These are phyloP conservation scores for Aspergillus cristatus DNA, from an alignment of 495 filamentous ascomycete genomes.

Conservation along the genomic window DNA sequence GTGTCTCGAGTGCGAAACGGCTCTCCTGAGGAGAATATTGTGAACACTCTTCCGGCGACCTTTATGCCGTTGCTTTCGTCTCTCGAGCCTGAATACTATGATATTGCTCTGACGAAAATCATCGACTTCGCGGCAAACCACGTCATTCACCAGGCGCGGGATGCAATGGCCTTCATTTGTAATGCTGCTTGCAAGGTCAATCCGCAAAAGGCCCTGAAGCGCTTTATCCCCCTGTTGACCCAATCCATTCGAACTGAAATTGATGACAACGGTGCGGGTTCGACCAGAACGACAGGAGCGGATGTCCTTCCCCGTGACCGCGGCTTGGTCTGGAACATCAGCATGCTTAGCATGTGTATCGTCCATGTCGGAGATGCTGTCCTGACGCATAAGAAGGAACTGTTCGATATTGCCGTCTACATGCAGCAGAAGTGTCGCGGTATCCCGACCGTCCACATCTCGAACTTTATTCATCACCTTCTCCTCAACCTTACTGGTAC, in stretches of 20 bases:
- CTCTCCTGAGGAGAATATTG: constrained; percentile 92
- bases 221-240: constrained; percentile 80
- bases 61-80: constrained; percentile 86
- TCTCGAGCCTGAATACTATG: constrained; percentile 87
- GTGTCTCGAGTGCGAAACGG: constrained; percentile 74
- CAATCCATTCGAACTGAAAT: constrained; percentile 93
- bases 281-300: constrained; percentile 83
- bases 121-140: constrained; percentile 88
- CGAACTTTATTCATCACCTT: constrained; percentile 97
- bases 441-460: constrained; percentile 88
- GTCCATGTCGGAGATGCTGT: constrained; percentile 91
- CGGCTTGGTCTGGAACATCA: constrained; percentile 92
- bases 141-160: constrained; percentile 92
- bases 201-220: constrained; percentile 82
- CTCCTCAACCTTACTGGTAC: constrained; percentile 92
- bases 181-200: constrained; percentile 92
- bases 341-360: constrained; percentile 95
- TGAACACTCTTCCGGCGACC: constrained; percentile 89
- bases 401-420: constrained; percentile 85
- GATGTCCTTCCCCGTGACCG: constrained; percentile 91
- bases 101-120: constrained; percentile 84
- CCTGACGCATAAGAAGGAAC: constrained; percentile 73
- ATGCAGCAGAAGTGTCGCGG: constrained; percentile 94
- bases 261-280: constrained; percentile 93
- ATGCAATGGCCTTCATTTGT: constrained; percentile 98